Percentiles rank a stretch among this genome's conserved stretches.
Evolutionary conservation across 192 early-diverging fungal species (phyloP).

Genomic region (Umbelopsis sp.): DNA sequence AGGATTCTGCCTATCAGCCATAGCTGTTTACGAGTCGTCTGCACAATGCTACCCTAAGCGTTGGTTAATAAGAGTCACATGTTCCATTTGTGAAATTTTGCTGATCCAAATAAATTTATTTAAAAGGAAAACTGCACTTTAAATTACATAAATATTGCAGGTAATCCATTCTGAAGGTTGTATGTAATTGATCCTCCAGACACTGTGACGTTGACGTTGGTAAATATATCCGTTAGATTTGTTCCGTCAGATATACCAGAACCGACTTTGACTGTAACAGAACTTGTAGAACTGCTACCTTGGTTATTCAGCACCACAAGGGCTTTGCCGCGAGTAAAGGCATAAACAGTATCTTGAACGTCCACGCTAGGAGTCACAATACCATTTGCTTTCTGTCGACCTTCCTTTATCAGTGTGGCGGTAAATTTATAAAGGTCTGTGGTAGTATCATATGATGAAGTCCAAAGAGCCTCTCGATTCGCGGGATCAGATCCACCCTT

Average conservation of each 20-base stretch:
- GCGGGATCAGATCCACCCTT: conserved; percentile 28
- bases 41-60: too few species aligned
- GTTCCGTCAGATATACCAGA: conserved; percentile 12
- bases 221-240: conserved; percentile 17
- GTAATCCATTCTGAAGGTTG: conserved; percentile 19
- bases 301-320: conserved; percentile 27
- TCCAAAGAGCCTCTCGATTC: conserved; percentile 31
- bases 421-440: conserved; percentile 24
- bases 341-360: conserved; percentile 25
- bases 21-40: background rate
- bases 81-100: too few species aligned
- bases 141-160: conserved; percentile 22
- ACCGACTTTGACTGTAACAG: conserved; percentile 17
- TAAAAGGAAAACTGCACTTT: too few species aligned
- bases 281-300: conserved; percentile 11
- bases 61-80: too few species aligned
- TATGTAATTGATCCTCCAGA: conserved; percentile 13
- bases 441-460: conserved; percentile 17
- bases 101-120: too few species aligned
- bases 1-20: conserved; percentile 1
- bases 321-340: conserved; percentile 24
- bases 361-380: background rate
- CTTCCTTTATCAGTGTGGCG: conserved; percentile 18
- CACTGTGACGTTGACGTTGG: conserved; percentile 1
- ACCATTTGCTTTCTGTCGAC: background rate